Evolutionary conservation across 352 stramenopile genomes (phyloP).

Genomic region (Pythium vanterpoolii): DNA sequence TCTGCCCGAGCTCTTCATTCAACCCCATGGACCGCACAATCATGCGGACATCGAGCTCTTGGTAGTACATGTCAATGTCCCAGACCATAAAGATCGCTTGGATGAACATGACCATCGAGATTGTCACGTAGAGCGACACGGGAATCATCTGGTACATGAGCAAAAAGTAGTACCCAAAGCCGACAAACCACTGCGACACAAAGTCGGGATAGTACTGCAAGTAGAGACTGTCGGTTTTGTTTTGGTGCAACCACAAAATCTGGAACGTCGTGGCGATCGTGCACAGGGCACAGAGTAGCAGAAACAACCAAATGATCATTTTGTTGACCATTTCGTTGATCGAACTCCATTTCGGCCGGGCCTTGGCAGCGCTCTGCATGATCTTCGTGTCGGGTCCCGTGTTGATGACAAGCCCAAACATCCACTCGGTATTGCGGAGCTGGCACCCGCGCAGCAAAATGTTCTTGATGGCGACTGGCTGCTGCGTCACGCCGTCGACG

Average conservation of each 20-base stretch:
- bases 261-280: constrained; percentile 65
- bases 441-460: constrained; percentile 85
- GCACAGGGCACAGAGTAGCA: constrained; percentile 55
- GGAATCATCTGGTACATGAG: constrained; percentile 97
- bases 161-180: constrained; percentile 94
- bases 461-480: constrained; percentile 59
- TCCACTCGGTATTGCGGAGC: constrained; percentile 50
- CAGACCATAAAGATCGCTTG: constrained; percentile 67
- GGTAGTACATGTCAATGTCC: constrained; percentile 81
- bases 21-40: constrained; percentile 87
- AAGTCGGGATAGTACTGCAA: constrained; percentile 26
- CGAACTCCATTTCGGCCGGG: constrained; percentile 71
- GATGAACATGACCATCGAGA: constrained; percentile 92
- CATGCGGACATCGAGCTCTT: constrained; percentile 76
- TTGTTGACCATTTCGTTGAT: constrained; percentile 68
- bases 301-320: constrained; percentile 68
- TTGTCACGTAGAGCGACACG: constrained; percentile 96
- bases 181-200: constrained; percentile 29
- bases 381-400: constrained; percentile 89
- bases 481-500: no score
- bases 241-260: constrained; percentile 39
- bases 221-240: constrained; percentile 47
- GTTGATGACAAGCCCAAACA: constrained; percentile 85
- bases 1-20: constrained; percentile 92
- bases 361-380: constrained; percentile 67